Percentiles rank a stretch among this genome's conserved stretches.
These are phyloP conservation scores for Canavalia gladiata DNA, from an alignment of 306 rosid genomes.

Conservation along the genomic window DNA sequence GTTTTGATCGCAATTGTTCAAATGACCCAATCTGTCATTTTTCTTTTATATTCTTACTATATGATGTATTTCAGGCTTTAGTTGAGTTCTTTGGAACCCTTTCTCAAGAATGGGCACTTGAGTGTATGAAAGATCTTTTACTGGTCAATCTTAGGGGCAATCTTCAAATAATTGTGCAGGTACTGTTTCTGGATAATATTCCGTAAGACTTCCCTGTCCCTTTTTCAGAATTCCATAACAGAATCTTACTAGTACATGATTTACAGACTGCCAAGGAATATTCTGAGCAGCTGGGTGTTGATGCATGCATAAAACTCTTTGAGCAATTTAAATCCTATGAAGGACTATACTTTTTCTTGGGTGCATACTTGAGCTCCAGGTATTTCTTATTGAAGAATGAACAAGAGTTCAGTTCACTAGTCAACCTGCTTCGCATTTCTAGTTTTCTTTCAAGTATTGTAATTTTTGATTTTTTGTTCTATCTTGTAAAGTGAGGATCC, in stretches of 20 bases:
- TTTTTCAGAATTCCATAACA: background rate
- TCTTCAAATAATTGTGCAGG: constrained; percentile 98
- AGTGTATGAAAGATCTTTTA: constrained; percentile 98
- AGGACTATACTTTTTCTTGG: constrained; percentile 94
- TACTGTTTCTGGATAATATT: constrained; percentile 39
- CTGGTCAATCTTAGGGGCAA: constrained; percentile 95
- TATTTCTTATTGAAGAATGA: constrained; percentile 46
- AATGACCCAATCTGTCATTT: constrained; percentile 17
- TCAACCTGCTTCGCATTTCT: constrained; percentile 3
- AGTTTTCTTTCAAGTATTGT: constrained; percentile 6
- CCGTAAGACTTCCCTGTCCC: background rate
- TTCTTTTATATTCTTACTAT: constrained; percentile 36
- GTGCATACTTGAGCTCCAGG: constrained; percentile 95
- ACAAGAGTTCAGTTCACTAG: constrained; percentile 24
- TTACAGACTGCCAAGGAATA: constrained; percentile 93
- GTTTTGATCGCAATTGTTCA: constrained; percentile 55
- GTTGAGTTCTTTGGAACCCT: constrained; percentile 96
- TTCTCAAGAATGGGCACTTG: constrained; percentile 97
- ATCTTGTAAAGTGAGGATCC: constrained; percentile 81
- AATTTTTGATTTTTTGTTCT: constrained; percentile 30
- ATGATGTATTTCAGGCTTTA: constrained; percentile 67
- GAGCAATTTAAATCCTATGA: constrained; percentile 97
- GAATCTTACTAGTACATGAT: constrained; percentile 38
- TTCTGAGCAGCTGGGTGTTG: constrained; percentile 94
- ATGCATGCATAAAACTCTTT: constrained; percentile 89